Conservation (phyloP, 2,329 filamentous ascomycete genomes). For the Huntiella bhutanensis region DNA sequence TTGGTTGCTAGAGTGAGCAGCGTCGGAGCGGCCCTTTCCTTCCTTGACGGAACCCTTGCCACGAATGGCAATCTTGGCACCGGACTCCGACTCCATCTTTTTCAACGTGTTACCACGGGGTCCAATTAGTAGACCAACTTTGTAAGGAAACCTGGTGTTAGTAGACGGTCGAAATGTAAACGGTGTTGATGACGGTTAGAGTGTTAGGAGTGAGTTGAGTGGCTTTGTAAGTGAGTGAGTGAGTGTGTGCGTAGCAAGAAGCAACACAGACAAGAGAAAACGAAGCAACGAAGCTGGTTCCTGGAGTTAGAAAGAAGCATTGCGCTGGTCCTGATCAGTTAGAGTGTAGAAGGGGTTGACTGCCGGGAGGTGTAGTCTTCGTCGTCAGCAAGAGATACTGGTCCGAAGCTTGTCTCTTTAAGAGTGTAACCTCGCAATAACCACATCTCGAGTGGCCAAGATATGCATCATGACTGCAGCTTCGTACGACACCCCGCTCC, state of each 20-base stretch:
- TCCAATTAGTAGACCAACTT: constrained; percentile 99
- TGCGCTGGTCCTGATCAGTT: no score
- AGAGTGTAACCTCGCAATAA: no score
- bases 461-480: no score
- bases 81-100: constrained; percentile 97
- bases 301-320: constrained; percentile 19
- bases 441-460: no score
- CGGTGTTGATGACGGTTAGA: constrained; percentile 12
- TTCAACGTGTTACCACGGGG: constrained; percentile 99
- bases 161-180: constrained; percentile 27
- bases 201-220: constrained; percentile 9
- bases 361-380: no score
- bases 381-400: no score
- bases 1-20: constrained; percentile 98
- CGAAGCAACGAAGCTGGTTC: constrained; percentile 15
- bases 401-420: no score
- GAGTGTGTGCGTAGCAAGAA: not conserved
- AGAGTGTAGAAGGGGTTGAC: no score
- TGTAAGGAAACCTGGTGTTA: constrained; percentile 82
- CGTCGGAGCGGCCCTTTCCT: constrained; percentile 96
- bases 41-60: constrained; percentile 99
- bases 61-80: constrained; percentile 96
- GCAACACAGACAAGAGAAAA: not conserved
- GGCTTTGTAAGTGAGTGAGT: not conserved
- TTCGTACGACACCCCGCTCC: no score